Conservation (phyloP, 768 basidiomycete genomes). For the Termitomyces titanicus region DNA sequence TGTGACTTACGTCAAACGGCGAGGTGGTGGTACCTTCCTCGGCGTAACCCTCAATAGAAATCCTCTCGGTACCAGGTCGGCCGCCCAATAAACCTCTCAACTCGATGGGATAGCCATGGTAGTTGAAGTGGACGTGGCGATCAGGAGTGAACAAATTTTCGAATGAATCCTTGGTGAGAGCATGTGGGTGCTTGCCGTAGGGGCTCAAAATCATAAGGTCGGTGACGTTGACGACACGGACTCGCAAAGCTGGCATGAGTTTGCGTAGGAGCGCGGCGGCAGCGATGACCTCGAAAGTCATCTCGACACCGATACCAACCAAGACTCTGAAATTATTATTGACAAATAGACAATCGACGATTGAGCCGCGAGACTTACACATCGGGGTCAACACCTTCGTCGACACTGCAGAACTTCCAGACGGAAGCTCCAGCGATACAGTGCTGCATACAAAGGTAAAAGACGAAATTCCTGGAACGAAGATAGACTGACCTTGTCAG, state of each 20-base stretch:
- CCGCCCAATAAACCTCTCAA: slow-evolving; percentile 64
- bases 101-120: slow-evolving; percentile 79
- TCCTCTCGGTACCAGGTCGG: slow-evolving; percentile 42
- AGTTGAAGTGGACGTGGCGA: slow-evolving; percentile 73
- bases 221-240: slow-evolving; percentile 86
- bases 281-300: slow-evolving; percentile 86
- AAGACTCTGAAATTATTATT: slow-evolving; percentile 52
- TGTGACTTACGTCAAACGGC: slow-evolving; percentile 61
- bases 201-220: slow-evolving; percentile 82
- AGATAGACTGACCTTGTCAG: slow-evolving; percentile 46
- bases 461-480: not conserved
- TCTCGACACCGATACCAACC: slow-evolving; percentile 84
- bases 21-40: slow-evolving; percentile 83
- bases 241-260: slow-evolving; percentile 65
- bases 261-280: slow-evolving; percentile 78
- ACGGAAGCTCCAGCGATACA: slow-evolving; percentile 85
- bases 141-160: slow-evolving; percentile 69
- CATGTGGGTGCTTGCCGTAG: slow-evolving; percentile 72
- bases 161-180: slow-evolving; percentile 60
- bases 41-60: slow-evolving; percentile 59
- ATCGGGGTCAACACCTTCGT: slow-evolving; percentile 68
- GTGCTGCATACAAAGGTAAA: slow-evolving; percentile 40
- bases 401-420: slow-evolving; percentile 80
- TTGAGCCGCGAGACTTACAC: slow-evolving; percentile 41
- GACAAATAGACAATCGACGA: not conserved